Base-by-base conservation (phyloP, 2,329 filamentous ascomycete species). In the Scortechinia acanthostroma region DNA sequence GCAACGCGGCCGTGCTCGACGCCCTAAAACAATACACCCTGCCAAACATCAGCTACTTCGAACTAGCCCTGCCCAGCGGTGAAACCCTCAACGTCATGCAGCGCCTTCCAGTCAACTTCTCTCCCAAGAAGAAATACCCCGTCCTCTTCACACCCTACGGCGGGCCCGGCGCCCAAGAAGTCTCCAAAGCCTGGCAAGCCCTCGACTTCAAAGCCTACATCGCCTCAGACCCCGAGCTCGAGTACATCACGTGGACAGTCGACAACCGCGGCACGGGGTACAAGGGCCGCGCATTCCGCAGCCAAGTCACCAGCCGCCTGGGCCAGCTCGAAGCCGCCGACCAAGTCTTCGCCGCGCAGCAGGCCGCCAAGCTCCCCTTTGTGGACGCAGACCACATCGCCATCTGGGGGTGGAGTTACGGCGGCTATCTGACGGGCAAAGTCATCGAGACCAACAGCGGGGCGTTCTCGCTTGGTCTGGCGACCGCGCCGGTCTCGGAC, bases 351-450 rank as follows among this genome's bases (percentile, higher is more conserved):
- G 86, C 90, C 1, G 93, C 88, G 3, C 86, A 91, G 63, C 79
- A 86, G 51, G 97, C 89, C 83, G 84, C 86, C 0, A 69, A 71
- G 28, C 91, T 89, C 59, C 65, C 76, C 14, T 97, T 98, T 61
- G 83, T 96, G 14, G 94, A 98, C 60, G 71, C 77, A 21, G 73
- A 80, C 4, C 80, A 87, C 45, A 79, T 98, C 53, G 91, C 90
- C 17, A 95, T 98, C 58, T 98, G 93, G 93, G 93, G 93, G 42
- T 98, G 93, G 93, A 95, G 88, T 50, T 98, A 93, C 58, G 93
- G 93, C 47, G 93, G 93, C 10, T 98, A 95, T 71, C 87, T 88
- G 71, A 88, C 93, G 4, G 76, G 98, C 56, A 98, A 98, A 70
- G 93, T 89, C 1, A 80, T 98, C 13, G 93, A 98, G 70, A 77